Evolutionary conservation across 169 alveolate genomes (phyloP).

Genomic region (Hammondia hammondi): DNA sequence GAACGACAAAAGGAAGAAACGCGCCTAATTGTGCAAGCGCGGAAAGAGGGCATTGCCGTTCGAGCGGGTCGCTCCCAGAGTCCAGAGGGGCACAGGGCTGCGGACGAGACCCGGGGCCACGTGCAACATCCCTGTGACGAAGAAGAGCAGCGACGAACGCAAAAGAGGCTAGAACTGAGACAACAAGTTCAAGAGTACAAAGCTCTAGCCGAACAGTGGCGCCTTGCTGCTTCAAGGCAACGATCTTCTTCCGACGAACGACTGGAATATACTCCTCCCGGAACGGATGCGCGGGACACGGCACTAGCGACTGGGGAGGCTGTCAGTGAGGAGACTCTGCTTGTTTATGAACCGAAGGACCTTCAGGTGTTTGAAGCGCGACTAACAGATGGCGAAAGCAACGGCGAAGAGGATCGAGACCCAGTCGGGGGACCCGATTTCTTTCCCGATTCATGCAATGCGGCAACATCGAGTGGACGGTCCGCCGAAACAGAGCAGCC

Average conservation of each 20-base stretch:
- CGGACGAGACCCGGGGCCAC: neutral
- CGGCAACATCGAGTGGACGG: neutral
- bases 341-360: neutral
- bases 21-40: slow-evolving; percentile 26
- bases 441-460: neutral
- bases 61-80: neutral
- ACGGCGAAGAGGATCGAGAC: neutral
- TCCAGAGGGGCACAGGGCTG: neutral
- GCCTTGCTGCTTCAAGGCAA: neutral
- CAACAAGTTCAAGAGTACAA: slow-evolving; percentile 9
- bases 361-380: slow-evolving; percentile 19
- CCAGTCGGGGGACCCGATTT: neutral
- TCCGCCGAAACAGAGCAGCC: neutral
- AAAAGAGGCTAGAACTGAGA: slow-evolving; percentile 2
- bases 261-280: neutral
- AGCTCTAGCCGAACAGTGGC: slow-evolving; percentile 10
- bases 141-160: neutral
- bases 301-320: neutral
- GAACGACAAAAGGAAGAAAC: neutral
- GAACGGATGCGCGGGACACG: neutral
- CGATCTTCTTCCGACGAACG: neutral
- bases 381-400: slow-evolving; percentile 24
- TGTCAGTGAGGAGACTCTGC: neutral
- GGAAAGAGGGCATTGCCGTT: neutral
- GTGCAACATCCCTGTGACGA: slow-evolving; percentile 41